Percentiles rank a stretch among this genome's conserved stretches.
These are phyloP conservation scores for Malus hybrid DNA, from an alignment of 331 rosid species.

Conservation along the genomic window DNA sequence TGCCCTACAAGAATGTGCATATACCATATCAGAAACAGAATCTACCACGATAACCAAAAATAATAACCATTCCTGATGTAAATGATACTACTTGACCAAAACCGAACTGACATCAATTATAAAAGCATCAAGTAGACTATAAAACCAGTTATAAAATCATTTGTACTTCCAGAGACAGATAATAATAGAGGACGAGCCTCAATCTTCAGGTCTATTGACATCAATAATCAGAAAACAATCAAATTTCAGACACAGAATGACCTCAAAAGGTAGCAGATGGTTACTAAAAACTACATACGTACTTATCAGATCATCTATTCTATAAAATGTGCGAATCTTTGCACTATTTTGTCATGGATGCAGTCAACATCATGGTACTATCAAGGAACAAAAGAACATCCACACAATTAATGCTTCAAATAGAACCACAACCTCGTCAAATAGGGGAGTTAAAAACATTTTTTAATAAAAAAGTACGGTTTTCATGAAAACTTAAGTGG, in stretches of 20 bases:
- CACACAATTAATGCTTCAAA: background rate
- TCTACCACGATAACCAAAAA: background rate
- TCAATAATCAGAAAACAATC: background rate
- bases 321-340: background rate
- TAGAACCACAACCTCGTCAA: background rate
- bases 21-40: background rate
- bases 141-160: background rate
- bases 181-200: background rate
- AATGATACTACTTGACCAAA: background rate
- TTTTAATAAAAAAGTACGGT: too few relatives aligned
- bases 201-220: background rate
- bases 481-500: too few relatives aligned
- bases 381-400: background rate
- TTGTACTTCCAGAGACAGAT: background rate
- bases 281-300: too few relatives aligned
- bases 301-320: background rate
- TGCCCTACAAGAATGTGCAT: conserved; percentile 13
- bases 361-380: background rate
- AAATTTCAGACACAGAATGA: background rate
- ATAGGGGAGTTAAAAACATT: background rate
- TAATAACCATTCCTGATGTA: too few relatives aligned
- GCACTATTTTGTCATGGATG: background rate
- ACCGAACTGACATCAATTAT: background rate
- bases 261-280: background rate
- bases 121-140: background rate